Conservation (phyloP, 2,329 filamentous ascomycete species). For the Aspergillus ruber region DNA sequence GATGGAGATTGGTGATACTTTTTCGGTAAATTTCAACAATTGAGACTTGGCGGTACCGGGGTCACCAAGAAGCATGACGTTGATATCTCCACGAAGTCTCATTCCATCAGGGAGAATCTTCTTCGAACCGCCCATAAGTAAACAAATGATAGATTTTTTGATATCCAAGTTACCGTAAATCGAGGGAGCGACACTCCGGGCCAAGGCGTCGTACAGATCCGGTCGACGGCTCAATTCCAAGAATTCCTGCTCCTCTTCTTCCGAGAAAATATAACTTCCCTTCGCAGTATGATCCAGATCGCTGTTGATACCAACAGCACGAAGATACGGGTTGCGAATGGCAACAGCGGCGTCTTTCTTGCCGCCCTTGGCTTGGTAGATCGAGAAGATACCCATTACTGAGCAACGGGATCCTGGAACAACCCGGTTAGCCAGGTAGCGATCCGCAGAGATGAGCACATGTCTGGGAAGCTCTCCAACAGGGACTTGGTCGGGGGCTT, state of each 20-base stretch:
- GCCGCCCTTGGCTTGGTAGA: slow-evolving; percentile 86
- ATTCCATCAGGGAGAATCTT: slow-evolving; percentile 97
- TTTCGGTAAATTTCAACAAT: slow-evolving; percentile 93
- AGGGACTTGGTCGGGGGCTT: slow-evolving; percentile 93
- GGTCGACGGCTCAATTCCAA: slow-evolving; percentile 81
- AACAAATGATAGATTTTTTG: slow-evolving; percentile 92
- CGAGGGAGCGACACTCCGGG: slow-evolving; percentile 88
- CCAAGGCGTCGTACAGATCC: slow-evolving; percentile 86
- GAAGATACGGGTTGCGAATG: slow-evolving; percentile 89
- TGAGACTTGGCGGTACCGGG: slow-evolving; percentile 98
- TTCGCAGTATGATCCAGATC: slow-evolving; percentile 86
- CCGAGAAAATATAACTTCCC: slow-evolving; percentile 74
- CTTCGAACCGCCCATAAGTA: slow-evolving; percentile 90
- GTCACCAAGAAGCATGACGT: slow-evolving; percentile 91
- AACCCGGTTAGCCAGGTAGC: slow-evolving; percentile 90
- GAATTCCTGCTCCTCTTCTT: slow-evolving; percentile 97
- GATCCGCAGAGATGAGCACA: slow-evolving; percentile 91
- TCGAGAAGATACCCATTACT: slow-evolving; percentile 95
- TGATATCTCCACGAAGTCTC: slow-evolving; percentile 96
- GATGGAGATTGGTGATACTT: slow-evolving; percentile 91
- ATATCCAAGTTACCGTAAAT: slow-evolving; percentile 96
- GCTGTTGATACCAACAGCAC: slow-evolving; percentile 85
- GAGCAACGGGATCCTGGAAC: slow-evolving; percentile 93
- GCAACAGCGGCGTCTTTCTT: slow-evolving; percentile 83
- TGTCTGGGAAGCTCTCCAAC: slow-evolving; percentile 93